phyloP scores from a whole-genome alignment of 2,329 filamentous ascomycete species.

The Aspergillus japonicus region DNA sequence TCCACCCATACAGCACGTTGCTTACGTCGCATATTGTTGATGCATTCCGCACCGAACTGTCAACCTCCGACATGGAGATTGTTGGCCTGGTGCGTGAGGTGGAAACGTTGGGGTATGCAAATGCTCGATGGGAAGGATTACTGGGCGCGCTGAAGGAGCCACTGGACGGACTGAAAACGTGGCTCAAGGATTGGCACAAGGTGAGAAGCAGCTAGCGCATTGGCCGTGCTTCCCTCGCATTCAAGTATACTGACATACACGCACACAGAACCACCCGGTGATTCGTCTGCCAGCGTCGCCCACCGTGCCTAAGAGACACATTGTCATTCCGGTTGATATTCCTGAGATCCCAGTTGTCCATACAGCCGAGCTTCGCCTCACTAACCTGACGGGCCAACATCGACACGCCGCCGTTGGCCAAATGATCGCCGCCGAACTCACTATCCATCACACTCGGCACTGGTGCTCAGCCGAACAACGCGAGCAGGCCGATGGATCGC shows the following conservation, averaged over 20 bases:
- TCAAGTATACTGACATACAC: constrained; percentile 2
- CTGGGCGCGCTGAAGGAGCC: constrained; percentile 51
- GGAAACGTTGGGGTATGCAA: constrained; percentile 51
- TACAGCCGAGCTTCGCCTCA: constrained; percentile 56
- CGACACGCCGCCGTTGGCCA: constrained; percentile 47
- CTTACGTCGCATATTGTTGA: constrained; percentile 52
- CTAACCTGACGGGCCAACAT: constrained; percentile 29
- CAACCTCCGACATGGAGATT: constrained; percentile 52
- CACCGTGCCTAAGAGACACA: constrained; percentile 55
- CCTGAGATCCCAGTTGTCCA: constrained; percentile 80
- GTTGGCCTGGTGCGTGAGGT: constrained; percentile 56
- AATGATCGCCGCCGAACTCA: constrained; percentile 47
- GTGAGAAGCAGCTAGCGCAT: constrained; percentile 33
- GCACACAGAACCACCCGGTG: constrained; percentile 33
- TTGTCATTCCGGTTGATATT: constrained; percentile 86
- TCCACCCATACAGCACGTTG: constrained; percentile 50
- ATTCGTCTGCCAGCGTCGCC: constrained; percentile 33
- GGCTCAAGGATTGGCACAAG: constrained; percentile 59
- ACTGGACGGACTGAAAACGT: constrained; percentile 46
- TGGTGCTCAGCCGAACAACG: constrained; percentile 47
- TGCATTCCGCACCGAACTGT: constrained; percentile 47
- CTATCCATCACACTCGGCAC: constrained; percentile 55
- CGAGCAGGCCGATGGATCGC: constrained; percentile 45
- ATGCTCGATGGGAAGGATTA: constrained; percentile 55
- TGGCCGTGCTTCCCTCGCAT: background rate